Conservation (phyloP, 2,329 filamentous ascomycete genomes). For the Xylaria sp. region DNA sequence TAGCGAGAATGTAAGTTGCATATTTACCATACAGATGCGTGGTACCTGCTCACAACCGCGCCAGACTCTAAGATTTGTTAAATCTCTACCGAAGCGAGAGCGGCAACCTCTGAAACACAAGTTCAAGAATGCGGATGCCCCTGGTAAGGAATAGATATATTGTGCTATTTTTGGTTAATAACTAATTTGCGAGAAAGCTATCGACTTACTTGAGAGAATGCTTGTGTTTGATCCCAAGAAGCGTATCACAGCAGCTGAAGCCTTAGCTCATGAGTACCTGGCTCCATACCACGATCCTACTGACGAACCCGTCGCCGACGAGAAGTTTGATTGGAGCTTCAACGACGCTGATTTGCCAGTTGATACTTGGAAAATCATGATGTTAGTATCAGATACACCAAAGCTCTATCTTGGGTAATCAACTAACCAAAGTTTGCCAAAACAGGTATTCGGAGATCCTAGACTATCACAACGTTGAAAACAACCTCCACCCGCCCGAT, state of each 20-base stretch:
- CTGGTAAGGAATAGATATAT: constrained; percentile 63
- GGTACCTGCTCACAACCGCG: constrained; percentile 35
- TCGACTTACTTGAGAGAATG: constrained; percentile 96
- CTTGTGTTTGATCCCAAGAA: constrained; percentile 98
- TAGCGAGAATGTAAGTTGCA: constrained; percentile 85
- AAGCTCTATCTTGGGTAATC: constrained; percentile 7
- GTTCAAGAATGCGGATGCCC: constrained; percentile 93
- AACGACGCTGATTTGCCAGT: constrained; percentile 97
- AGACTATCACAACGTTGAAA: constrained; percentile 95
- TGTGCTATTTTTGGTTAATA: neutral
- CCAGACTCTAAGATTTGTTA: constrained; percentile 94
- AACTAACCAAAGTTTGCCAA: constrained; percentile 44
- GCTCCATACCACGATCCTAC: constrained; percentile 97
- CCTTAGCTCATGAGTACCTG: constrained; percentile 91
- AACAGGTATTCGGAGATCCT: constrained; percentile 97
- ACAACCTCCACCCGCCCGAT: constrained; percentile 55
- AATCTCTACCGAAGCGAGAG: constrained; percentile 95
- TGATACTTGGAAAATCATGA: constrained; percentile 99
- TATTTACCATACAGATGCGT: neutral
- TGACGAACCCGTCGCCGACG: constrained; percentile 93
- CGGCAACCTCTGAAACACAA: constrained; percentile 86
- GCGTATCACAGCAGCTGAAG: constrained; percentile 87
- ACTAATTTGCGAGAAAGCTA: constrained; percentile 60
- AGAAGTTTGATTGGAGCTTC: constrained; percentile 99
- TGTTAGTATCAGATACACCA: constrained; percentile 68